Conservation (phyloP, 2,329 filamentous ascomycete species). For the Paraphaeosphaeria sporulosa region DNA sequence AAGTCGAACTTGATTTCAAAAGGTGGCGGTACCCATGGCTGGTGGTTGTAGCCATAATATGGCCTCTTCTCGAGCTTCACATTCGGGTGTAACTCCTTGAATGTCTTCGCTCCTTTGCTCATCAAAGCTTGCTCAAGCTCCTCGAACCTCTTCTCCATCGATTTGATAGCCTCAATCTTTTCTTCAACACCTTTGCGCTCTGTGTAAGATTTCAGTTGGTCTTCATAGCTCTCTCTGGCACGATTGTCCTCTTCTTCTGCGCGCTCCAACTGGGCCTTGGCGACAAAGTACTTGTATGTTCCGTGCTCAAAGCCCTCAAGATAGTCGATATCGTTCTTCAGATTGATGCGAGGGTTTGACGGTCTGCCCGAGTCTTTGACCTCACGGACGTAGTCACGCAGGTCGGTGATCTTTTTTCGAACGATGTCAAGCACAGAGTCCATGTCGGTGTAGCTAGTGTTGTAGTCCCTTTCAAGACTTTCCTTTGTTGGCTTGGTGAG, state of each 20-base stretch:
- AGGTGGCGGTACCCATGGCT: neutral
- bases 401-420: constrained; percentile 57
- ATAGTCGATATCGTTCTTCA: constrained; percentile 58
- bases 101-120: constrained; percentile 70
- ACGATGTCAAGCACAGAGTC: constrained; percentile 69
- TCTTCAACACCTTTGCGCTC: constrained; percentile 49
- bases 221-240: constrained; percentile 40
- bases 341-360: constrained; percentile 39
- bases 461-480: constrained; percentile 22
- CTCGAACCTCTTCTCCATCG: constrained; percentile 61
- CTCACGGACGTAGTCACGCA: constrained; percentile 58
- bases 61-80: constrained; percentile 3
- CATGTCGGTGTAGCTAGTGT: constrained; percentile 45
- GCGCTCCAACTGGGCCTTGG: constrained; percentile 49
- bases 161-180: constrained; percentile 65
- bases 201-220: constrained; percentile 24
- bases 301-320: constrained; percentile 59
- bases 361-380: constrained; percentile 45
- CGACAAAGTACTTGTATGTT: constrained; percentile 68
- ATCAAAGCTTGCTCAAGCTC: constrained; percentile 64
- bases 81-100: constrained; percentile 67
- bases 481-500: constrained; percentile 55
- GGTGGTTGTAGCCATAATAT: neutral
- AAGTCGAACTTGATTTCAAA: constrained; percentile 65
- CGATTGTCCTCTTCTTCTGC: constrained; percentile 51